phyloP scores from a whole-genome alignment of 2,329 filamentous ascomycete genomes.

The Simplicillium aogashimaense region DNA sequence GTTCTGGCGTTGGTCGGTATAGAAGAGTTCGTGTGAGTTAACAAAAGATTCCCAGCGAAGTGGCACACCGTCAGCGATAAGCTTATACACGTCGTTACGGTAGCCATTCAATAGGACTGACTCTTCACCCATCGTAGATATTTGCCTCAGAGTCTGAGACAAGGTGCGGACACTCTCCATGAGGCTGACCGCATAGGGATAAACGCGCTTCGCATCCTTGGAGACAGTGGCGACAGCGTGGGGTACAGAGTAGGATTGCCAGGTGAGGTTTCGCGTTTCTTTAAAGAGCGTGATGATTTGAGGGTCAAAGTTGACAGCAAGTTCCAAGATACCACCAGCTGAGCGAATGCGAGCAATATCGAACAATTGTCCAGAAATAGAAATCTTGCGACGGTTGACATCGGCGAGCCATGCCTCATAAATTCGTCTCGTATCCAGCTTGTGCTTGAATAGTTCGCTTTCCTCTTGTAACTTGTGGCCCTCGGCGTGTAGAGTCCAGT shows the following conservation, averaged over 20 bases:
- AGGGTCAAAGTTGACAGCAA: slow-evolving; percentile 91
- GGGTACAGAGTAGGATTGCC: slow-evolving; percentile 90
- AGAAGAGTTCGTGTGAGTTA: slow-evolving; percentile 84
- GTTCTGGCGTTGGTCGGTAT: slow-evolving; percentile 37
- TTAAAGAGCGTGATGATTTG: slow-evolving; percentile 98
- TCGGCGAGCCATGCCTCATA: slow-evolving; percentile 94
- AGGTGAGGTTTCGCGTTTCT: slow-evolving; percentile 89
- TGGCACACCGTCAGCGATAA: slow-evolving; percentile 80
- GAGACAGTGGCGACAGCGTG: slow-evolving; percentile 92
- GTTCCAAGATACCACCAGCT: slow-evolving; percentile 79
- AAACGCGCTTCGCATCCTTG: slow-evolving; percentile 97
- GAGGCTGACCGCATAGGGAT: slow-evolving; percentile 92
- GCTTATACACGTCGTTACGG: slow-evolving; percentile 75
- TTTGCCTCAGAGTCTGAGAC: slow-evolving; percentile 76
- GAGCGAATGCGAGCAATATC: slow-evolving; percentile 80
- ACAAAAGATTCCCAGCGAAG: slow-evolving; percentile 97
- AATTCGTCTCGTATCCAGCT: slow-evolving; percentile 86
- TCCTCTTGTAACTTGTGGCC: slow-evolving; percentile 89
- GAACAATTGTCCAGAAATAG: slow-evolving; percentile 87
- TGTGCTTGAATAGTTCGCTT: slow-evolving; percentile 89
- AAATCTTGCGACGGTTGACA: slow-evolving; percentile 78
- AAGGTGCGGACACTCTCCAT: slow-evolving; percentile 98
- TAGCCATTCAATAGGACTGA: slow-evolving; percentile 83
- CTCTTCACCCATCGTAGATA: slow-evolving; percentile 78
- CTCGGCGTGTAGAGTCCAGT: slow-evolving; percentile 91